A percentile compares a stretch with the other conserved stretches of the same genome.
Conservation (phyloP, 805 yeast genomes). For the Pichia deserticola region DNA sequence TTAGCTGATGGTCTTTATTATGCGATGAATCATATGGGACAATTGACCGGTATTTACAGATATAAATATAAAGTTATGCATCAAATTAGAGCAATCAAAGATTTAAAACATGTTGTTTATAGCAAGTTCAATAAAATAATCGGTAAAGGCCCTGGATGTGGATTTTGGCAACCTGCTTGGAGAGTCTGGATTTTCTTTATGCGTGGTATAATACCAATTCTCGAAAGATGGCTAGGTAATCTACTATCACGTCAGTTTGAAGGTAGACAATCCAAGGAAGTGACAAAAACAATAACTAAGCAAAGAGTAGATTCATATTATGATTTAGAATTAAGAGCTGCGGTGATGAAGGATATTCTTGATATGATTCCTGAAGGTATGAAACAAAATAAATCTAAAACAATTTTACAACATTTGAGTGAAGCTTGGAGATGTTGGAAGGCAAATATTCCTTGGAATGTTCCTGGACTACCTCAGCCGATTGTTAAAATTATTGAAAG, state of each 20-base stretch:
- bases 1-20: slow-evolving; percentile 92
- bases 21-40: slow-evolving; percentile 88
- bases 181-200: slow-evolving; percentile 89
- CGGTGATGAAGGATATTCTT: slow-evolving; percentile 90
- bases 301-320: slow-evolving; percentile 94
- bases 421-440: slow-evolving; percentile 99
- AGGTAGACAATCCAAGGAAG: slow-evolving; percentile 87
- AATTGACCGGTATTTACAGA: slow-evolving; percentile 90
- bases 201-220: slow-evolving; percentile 83
- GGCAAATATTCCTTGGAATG: slow-evolving; percentile 97
- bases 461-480: slow-evolving; percentile 92
- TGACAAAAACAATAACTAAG: slow-evolving; percentile 89
- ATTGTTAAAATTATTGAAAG: slow-evolving; percentile 79
- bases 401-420: slow-evolving; percentile 85
- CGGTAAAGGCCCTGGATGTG: slow-evolving; percentile 98
- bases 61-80: slow-evolving; percentile 98
- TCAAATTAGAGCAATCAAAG: slow-evolving; percentile 93
- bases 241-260: slow-evolving; percentile 88
- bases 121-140: slow-evolving; percentile 74
- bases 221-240: slow-evolving; percentile 94
- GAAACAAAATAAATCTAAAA: slow-evolving; percentile 76
- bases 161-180: slow-evolving; percentile 99
- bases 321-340: slow-evolving; percentile 85
- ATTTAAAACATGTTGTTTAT: slow-evolving; percentile 86
- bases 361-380: slow-evolving; percentile 97